phyloP scores from a whole-genome alignment of 1,284 basidiomycete genomes.

The Moesziomyces aphidis region DNA sequence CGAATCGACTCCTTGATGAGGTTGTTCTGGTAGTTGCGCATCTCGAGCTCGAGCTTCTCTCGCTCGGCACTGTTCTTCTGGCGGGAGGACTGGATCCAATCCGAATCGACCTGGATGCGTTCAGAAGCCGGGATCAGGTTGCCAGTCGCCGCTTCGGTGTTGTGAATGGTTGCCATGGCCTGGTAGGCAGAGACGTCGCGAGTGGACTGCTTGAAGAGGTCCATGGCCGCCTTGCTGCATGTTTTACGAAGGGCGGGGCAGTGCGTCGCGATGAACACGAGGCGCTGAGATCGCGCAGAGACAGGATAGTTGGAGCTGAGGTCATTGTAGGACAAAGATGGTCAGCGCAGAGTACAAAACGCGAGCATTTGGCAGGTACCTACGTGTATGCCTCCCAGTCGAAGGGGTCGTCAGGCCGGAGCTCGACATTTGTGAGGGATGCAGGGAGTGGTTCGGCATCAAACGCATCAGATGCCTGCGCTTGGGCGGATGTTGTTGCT shows the following conservation, averaged over 20 bases:
- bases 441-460: conserved; percentile 1
- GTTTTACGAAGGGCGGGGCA: conserved; percentile 38
- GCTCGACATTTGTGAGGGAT: conserved; percentile 14
- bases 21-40: conserved; percentile 88
- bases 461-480: neutral
- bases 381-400: conserved; percentile 62
- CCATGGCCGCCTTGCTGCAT: conserved; percentile 43
- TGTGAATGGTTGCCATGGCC: conserved; percentile 36
- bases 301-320: conserved; percentile 29
- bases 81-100: conserved; percentile 77
- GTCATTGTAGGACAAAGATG: neutral
- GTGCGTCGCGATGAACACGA: conserved; percentile 45
- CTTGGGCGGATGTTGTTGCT: neutral
- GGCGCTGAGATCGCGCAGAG: conserved; percentile 32
- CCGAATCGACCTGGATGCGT: conserved; percentile 63
- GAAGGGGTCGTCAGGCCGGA: conserved; percentile 42
- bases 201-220: conserved; percentile 33
- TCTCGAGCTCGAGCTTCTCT: conserved; percentile 83
- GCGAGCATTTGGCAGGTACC: conserved; percentile 1
- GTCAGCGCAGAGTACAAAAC: neutral
- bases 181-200: conserved; percentile 44
- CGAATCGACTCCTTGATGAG: conserved; percentile 94
- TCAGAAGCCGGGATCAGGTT: conserved; percentile 26
- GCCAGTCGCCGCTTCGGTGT: conserved; percentile 36
- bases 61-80: conserved; percentile 76